These are phyloP conservation scores for Talaromyces sp. DNA, from an alignment of 2,329 filamentous ascomycete species.

Conservation along the genomic window DNA sequence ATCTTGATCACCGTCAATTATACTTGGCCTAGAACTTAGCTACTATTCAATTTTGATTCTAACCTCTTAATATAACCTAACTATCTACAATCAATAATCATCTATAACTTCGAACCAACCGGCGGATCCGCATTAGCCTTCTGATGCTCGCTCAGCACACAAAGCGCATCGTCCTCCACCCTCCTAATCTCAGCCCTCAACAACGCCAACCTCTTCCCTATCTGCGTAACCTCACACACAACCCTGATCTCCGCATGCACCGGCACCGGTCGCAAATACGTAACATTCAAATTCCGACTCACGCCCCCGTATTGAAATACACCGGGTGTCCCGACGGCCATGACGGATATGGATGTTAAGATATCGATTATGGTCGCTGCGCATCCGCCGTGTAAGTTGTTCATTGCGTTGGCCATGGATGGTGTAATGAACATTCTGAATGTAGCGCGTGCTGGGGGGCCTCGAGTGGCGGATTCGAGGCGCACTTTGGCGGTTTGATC, in stretches of 20 bases:
- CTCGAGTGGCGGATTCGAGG: conserved; percentile 39
- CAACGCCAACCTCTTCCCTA: conserved; percentile 56
- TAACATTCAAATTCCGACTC: conserved; percentile 64
- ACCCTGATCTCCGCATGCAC: conserved; percentile 53
- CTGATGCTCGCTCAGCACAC: conserved; percentile 63
- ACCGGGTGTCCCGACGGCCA: conserved; percentile 57
- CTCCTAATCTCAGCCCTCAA: conserved; percentile 57
- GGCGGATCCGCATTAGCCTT: conserved; percentile 61
- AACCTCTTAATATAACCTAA: neutral
- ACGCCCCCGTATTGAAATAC: conserved; percentile 65
- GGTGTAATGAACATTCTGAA: conserved; percentile 64
- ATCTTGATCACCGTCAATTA: conserved; percentile 12
- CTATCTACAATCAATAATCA: no score
- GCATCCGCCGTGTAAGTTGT: conserved; percentile 87
- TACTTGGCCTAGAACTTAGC: conserved; percentile 11
- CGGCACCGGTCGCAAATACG: conserved; percentile 64
- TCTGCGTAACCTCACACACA: conserved; percentile 58
- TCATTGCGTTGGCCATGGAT: conserved; percentile 85
- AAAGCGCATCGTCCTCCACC: conserved; percentile 53
- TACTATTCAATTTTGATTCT: neutral
- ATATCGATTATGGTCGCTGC: conserved; percentile 67
- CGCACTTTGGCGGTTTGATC: conserved; percentile 28
- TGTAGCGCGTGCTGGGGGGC: conserved; percentile 35
- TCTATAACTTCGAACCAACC: conserved; percentile 29
- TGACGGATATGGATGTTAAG: conserved; percentile 60